A percentile compares a stretch with the other conserved stretches of the same genome.
These are phyloP conservation scores for Coemansia sp. DNA, from an alignment of 192 early-diverging fungal genomes.

Conservation along the genomic window DNA sequence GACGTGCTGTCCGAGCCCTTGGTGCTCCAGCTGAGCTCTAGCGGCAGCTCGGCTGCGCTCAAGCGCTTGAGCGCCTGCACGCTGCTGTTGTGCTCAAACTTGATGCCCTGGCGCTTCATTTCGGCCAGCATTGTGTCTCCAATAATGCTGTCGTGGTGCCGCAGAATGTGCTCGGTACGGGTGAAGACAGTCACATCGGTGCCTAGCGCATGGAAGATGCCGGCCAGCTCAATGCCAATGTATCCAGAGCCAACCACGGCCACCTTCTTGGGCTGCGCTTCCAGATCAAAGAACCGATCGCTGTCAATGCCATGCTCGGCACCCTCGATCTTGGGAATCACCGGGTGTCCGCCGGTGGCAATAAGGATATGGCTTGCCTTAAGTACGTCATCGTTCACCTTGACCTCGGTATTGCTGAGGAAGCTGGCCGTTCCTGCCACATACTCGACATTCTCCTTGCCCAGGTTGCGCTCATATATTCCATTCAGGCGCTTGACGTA, in stretches of 20 bases:
- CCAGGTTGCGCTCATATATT: constrained; percentile 91
- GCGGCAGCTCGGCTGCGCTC: constrained; percentile 52
- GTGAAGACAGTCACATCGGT: constrained; percentile 79
- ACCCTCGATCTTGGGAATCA: constrained; percentile 78
- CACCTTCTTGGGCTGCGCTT: constrained; percentile 88
- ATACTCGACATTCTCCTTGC: constrained; percentile 80
- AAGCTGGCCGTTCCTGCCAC: constrained; percentile 85
- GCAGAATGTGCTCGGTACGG: constrained; percentile 80
- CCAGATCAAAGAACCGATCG: constrained; percentile 95
- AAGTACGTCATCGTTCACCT: constrained; percentile 58
- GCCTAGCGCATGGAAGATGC: constrained; percentile 89
- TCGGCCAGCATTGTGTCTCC: constrained; percentile 74
- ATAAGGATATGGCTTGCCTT: constrained; percentile 86
- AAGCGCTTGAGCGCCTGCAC: constrained; percentile 64
- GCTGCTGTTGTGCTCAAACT: constrained; percentile 67
- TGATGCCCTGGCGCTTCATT: constrained; percentile 73
- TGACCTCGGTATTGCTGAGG: constrained; percentile 68
- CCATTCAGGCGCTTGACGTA: constrained; percentile 96
- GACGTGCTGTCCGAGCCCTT: constrained; percentile 23
- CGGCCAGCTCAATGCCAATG: constrained; percentile 95
- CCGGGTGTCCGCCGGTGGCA: constrained; percentile 75
- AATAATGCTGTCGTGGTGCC: constrained; percentile 82
- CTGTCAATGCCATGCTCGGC: constrained; percentile 84
- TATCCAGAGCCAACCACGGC: constrained; percentile 88
- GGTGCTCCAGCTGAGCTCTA: constrained; percentile 54